Base-by-base conservation (phyloP, 169 alveolate genomes). In the Fabrea salina region DNA sequence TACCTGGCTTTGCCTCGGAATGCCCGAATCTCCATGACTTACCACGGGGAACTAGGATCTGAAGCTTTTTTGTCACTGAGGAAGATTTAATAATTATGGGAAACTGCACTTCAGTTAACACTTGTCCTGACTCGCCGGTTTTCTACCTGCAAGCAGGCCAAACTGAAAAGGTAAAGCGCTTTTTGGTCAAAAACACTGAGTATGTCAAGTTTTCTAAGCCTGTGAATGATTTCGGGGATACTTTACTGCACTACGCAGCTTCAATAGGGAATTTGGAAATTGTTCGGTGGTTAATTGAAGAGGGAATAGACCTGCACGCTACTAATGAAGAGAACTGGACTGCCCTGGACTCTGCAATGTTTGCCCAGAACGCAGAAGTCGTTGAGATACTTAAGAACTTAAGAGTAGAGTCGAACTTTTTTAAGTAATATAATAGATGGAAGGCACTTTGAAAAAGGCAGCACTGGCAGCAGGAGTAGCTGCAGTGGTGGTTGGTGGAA, bases 51-150 rank as follows among this genome's bases (percentile, higher is more conserved):
- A 39, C 78, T 75, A 40, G 87, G 91, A 5, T 85, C 89, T 30
- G 93, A 91, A 59, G 97, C 96, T 35, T 93, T 93, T 79, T 66
- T 93, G 33, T 85, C 89, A 44, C 71, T 92, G 27, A 85, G 90
- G 59, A 92, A 89, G 75, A 64, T 92, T 43, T 44, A 44, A 44
- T 44, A 8, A 44, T 11, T 11, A 44, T 44, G 53, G 53, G 53
- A 8, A 44, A 44, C 53, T 44, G 53, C 16, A 11, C 53, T 11
- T 8, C 19, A 11, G 53, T 44, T 11, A 16, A 16, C 8, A 44
- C 8, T 13, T n/a, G n/a, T n/a, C 53, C 8, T 11, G 53, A 44
- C 8, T 44, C 53, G 8, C 19, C 16, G 8, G 53, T 44, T 8
- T 44, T 11, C 53, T 13, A 11, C 16, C 16, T 44, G 16, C 53